Evolutionary conservation across 495 filamentous ascomycete species (phyloP).

Genomic region (Penicillium simplicissimum): DNA sequence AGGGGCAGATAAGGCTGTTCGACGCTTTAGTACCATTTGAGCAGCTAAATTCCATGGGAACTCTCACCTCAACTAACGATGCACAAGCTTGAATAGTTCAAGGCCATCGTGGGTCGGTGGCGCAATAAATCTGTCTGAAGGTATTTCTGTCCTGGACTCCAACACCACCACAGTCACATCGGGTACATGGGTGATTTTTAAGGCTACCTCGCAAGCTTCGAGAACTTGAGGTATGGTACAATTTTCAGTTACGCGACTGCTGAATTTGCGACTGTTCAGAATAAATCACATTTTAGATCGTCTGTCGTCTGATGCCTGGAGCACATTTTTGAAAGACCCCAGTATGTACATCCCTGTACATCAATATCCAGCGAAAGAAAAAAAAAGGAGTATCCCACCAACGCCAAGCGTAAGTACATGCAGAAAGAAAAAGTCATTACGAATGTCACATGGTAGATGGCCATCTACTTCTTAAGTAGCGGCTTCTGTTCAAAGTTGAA

Average conservation of each 20-base stretch:
- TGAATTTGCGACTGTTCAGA: not conserved
- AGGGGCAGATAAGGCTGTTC: too few species aligned
- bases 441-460: not conserved
- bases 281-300: not conserved
- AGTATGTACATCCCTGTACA: not conserved
- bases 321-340: not conserved
- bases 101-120: too few species aligned
- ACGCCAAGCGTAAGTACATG: slow-evolving; percentile 7
- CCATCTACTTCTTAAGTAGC: slow-evolving; percentile 2
- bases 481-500: slow-evolving; percentile 30
- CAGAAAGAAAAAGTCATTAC: slow-evolving; percentile 14
- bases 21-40: too few species aligned
- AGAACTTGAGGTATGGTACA: slow-evolving; percentile 53
- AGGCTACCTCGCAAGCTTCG: slow-evolving; percentile 48
- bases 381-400: not conserved
- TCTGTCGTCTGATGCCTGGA: not conserved
- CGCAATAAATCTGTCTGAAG: too few species aligned
- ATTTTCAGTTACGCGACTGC: not conserved
- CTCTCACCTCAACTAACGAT: too few species aligned
- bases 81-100: too few species aligned
- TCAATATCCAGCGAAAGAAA: not conserved
- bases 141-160: too few species aligned
- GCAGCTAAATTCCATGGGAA: too few species aligned
- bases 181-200: too few species aligned
- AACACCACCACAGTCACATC: too few species aligned